Evolutionary conservation across 164 flowering plant species (phyloP).

Genomic region (Umbellularia californica): DNA sequence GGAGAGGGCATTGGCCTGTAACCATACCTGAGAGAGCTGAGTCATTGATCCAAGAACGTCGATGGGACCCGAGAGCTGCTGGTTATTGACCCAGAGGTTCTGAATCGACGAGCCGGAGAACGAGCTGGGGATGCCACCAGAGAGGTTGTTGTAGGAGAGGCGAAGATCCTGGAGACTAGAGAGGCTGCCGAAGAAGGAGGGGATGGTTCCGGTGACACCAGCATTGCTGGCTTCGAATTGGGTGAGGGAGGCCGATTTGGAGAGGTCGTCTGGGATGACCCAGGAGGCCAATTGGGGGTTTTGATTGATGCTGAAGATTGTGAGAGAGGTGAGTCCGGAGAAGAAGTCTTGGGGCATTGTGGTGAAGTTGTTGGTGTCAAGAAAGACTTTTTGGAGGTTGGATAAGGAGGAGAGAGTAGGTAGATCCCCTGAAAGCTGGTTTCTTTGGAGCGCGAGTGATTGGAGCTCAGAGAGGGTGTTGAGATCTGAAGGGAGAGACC

Average conservation of each 20-base stretch:
- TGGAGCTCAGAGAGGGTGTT: slow-evolving; percentile 25
- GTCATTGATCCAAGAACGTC: slow-evolving; percentile 37
- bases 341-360: slow-evolving; percentile 20
- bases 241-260: slow-evolving; percentile 17
- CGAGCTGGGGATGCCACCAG: slow-evolving; percentile 37
- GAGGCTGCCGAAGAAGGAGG: slow-evolving; percentile 29
- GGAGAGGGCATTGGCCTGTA: slow-evolving; percentile 37
- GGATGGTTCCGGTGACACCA: slow-evolving; percentile 31
- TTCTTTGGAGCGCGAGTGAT: slow-evolving; percentile 24
- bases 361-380: slow-evolving; percentile 31
- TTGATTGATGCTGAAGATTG: slow-evolving; percentile 18
- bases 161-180: slow-evolving; percentile 27
- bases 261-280: slow-evolving; percentile 31
- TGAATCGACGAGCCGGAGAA: slow-evolving; percentile 26
- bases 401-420: slow-evolving; percentile 26
- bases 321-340: slow-evolving; percentile 21
- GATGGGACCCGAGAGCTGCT: slow-evolving; percentile 35
- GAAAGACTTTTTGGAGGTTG: slow-evolving; percentile 17
- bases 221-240: slow-evolving; percentile 26
- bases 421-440: slow-evolving; percentile 25
- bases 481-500: slow-evolving; percentile 30
- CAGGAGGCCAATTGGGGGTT: slow-evolving; percentile 32
- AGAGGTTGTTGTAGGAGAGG: slow-evolving; percentile 49
- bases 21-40: slow-evolving; percentile 40
- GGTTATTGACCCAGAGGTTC: slow-evolving; percentile 44